These are phyloP conservation scores for Thelonectria blattea DNA, from an alignment of 2,329 filamentous ascomycete genomes.

Conservation along the genomic window DNA sequence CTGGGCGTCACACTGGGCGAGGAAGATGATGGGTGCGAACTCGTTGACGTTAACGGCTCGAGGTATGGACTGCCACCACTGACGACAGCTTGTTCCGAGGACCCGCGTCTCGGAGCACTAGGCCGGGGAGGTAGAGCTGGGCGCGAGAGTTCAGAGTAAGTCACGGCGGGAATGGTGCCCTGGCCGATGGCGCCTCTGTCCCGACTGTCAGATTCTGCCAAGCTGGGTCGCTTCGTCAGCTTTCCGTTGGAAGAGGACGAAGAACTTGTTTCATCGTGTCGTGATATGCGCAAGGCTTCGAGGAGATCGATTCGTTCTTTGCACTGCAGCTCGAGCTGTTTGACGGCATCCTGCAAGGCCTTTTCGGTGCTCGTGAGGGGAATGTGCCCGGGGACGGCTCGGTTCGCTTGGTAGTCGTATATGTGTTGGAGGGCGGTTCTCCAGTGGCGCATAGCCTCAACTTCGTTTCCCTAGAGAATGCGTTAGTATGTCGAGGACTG, in stretches of 20 bases:
- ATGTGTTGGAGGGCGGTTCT: constrained; percentile 87
- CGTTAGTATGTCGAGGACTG: constrained; percentile 13
- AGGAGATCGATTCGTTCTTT: constrained; percentile 91
- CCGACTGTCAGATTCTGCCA: constrained; percentile 28
- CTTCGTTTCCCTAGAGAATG: constrained; percentile 76
- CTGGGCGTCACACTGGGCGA: constrained; percentile 38
- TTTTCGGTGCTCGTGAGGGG: constrained; percentile 84
- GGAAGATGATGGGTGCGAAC: constrained; percentile 37
- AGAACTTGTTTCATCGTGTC: constrained; percentile 46
- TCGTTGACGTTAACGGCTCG: constrained; percentile 20
- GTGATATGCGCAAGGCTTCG: constrained; percentile 76
- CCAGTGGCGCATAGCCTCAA: constrained; percentile 91
- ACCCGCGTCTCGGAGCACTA: constrained; percentile 59
- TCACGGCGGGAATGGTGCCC: constrained; percentile 81
- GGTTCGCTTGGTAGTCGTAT: constrained; percentile 81
- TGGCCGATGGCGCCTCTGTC: constrained; percentile 73
- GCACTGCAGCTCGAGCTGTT: constrained; percentile 86
- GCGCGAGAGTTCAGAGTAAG: constrained; percentile 81
- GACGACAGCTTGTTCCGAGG: constrained; percentile 54
- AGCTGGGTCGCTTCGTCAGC: constrained; percentile 29
- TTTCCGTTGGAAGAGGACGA: constrained; percentile 31
- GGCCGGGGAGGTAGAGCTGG: constrained; percentile 65
- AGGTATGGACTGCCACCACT: constrained; percentile 39
- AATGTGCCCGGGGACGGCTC: constrained; percentile 70
- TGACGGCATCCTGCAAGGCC: constrained; percentile 79